Evolutionary conservation across 176 grass and related monocot species (phyloP), one percentile per base, ranked within the genome.

Genomic region (Ensete ventricosum): DNA sequence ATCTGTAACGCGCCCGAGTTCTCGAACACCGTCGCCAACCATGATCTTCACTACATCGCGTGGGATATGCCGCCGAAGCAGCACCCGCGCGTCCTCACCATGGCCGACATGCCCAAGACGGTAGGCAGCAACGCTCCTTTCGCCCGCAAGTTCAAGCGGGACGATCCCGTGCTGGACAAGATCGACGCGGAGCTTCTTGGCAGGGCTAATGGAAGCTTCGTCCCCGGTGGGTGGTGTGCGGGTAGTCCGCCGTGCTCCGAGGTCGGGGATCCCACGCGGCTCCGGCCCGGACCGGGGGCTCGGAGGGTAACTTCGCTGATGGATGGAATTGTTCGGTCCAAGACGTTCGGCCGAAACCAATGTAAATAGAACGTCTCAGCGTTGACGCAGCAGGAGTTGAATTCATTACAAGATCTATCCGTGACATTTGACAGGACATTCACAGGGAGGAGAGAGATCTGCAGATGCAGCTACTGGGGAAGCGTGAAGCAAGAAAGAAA

Each of bases 21-120:
- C 69, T 23, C 23, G 14, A 22, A 11, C 55, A 83, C 74, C 23
- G 75, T 78, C 9, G 75, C 49, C 8, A 83, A 83, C 74, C 81
- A 83, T 19, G 81, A 83, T 52, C 76, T 83, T 29, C 81, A 83
- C 62, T 77, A 78, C 55, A 78, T 83, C 53, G 7, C 77, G 9
- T 79, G 77, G 77, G 77, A 79, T 20, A 20, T 16, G 11, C 77
- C 77, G 17, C 67, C 77, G 2, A 72, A 62, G 77, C 77, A 79
- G 67, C 77, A 79, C 9, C 77, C 77, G 1, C 65, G 24, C 67
- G n/a, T 5, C 64, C 77, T 79, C 19, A 58, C 52, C 11, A 1
- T 62, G 14, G 62, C 6, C 6, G 73, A 82, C 48, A 5, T 76
- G 22, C 25, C 53, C 8, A 34, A 55, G 19, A 76, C 71, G 77